phyloP scores from a whole-genome alignment of 495 filamentous ascomycete species.

The Neurospora tetraspora region DNA sequence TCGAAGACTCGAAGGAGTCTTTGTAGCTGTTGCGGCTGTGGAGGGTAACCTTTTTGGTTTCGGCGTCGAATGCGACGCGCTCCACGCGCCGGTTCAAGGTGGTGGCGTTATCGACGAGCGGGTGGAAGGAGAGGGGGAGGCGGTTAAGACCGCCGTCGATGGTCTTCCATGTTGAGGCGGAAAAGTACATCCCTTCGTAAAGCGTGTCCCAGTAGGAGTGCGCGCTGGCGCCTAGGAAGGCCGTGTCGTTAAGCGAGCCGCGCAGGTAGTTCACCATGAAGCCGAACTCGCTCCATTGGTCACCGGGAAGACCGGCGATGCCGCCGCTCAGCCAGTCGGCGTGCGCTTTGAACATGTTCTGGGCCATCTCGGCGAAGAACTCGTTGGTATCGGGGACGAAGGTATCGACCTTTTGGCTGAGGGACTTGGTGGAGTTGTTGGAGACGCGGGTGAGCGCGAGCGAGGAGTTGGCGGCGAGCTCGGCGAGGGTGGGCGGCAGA shows the following conservation, averaged over 20 bases:
- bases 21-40: constrained; percentile 35
- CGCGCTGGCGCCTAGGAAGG: constrained; percentile 26
- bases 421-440: constrained; percentile 24
- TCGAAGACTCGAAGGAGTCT: constrained; percentile 32
- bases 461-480: constrained; percentile 31
- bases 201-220: constrained; percentile 27
- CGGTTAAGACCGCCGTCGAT: constrained; percentile 53
- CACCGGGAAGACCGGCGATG: constrained; percentile 26
- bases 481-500: constrained; percentile 31
- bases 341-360: constrained; percentile 56
- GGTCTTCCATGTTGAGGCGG: constrained; percentile 48
- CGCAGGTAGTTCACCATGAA: constrained; percentile 51
- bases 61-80: constrained; percentile 30
- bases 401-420: constrained; percentile 22
- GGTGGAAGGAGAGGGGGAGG: constrained; percentile 52
- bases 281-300: constrained; percentile 50
- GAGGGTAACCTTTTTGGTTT: constrained; percentile 34
- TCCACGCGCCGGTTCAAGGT: constrained; percentile 45
- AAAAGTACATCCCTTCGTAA: constrained; percentile 50
- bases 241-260: constrained; percentile 44
- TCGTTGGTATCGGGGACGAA: constrained; percentile 18
- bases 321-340: constrained; percentile 35
- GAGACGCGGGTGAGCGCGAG: constrained; percentile 29
- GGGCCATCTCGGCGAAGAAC: constrained; percentile 35
- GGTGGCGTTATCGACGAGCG: constrained; percentile 43